phyloP scores from a whole-genome alignment of 2,329 filamentous ascomycete species.

The Penicillium freii region DNA sequence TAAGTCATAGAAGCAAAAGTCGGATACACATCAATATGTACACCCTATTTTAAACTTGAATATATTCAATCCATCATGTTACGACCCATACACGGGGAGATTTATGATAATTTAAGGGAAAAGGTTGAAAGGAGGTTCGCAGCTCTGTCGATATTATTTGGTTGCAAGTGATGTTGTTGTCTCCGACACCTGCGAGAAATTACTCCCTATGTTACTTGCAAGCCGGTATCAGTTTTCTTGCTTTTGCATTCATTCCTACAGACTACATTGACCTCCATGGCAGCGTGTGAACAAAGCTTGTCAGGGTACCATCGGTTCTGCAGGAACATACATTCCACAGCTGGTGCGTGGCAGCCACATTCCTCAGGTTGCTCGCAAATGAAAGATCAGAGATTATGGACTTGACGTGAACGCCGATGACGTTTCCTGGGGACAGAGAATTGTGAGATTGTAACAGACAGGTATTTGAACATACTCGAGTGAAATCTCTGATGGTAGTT shows the following conservation, averaged over 20 bases:
- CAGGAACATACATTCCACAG: background rate
- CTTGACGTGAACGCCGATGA: slow-evolving; percentile 1
- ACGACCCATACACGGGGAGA: too few species aligned
- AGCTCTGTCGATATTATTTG: background rate
- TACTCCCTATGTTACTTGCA: background rate
- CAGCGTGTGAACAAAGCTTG: background rate
- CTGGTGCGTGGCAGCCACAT: background rate
- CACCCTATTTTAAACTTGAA: too few species aligned
- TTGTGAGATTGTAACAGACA: background rate
- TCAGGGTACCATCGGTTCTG: background rate
- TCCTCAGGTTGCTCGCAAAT: background rate
- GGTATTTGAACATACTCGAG: background rate
- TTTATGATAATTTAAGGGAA: background rate
- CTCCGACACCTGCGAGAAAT: background rate
- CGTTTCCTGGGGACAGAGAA: slow-evolving; percentile 4
- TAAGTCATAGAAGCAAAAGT: too few species aligned
- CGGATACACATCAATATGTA: too few species aligned
- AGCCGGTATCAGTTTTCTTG: too few species aligned
- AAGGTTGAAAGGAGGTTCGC: background rate
- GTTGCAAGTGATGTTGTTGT: too few species aligned
- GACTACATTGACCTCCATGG: background rate
- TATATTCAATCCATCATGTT: background rate
- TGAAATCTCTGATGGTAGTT: background rate
- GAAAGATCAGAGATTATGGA: background rate
- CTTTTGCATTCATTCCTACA: background rate